These are phyloP conservation scores for Sequoiadendron giganteum DNA, from an alignment of 75 land plant genomes.

Conservation along the genomic window DNA sequence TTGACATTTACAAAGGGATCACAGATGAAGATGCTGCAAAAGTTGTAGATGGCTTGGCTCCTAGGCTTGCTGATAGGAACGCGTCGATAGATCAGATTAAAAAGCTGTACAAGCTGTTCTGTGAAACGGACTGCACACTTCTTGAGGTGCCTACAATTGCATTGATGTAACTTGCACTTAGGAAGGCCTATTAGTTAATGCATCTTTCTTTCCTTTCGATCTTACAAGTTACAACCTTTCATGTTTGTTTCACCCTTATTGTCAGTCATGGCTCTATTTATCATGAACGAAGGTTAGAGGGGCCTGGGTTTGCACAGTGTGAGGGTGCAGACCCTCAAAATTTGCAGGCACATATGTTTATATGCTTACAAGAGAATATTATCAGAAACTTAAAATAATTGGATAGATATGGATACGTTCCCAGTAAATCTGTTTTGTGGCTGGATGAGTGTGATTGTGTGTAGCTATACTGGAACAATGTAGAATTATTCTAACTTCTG, in stretches of 20 bases:
- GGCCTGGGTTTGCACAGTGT: background rate
- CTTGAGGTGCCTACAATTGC: slow-evolving; percentile 54
- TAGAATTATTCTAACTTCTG: slow-evolving; percentile 6
- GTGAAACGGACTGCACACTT: slow-evolving; percentile 86
- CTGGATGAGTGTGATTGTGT: background rate
- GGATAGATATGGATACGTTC: background rate
- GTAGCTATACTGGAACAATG: background rate
- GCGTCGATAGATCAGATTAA: slow-evolving; percentile 89
- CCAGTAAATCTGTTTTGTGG: background rate
- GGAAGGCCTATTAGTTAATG: background rate
- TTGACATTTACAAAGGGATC: slow-evolving; percentile 88
- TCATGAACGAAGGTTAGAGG: background rate
- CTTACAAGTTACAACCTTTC: background rate
- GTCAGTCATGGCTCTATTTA: background rate
- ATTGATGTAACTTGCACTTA: background rate
- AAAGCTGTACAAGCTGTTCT: slow-evolving; percentile 81
- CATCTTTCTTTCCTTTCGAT: background rate
- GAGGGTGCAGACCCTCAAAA: background rate
- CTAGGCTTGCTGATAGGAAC: slow-evolving; percentile 66
- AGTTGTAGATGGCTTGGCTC: slow-evolving; percentile 90
- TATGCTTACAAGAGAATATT: background rate
- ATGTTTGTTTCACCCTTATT: background rate
- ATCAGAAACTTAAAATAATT: background rate
- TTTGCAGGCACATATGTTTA: background rate
- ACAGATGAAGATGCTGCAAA: slow-evolving; percentile 97